Evolutionary conservation across 495 filamentous ascomycete genomes (phyloP), one percentile per base, ranked within the genome.

Genomic region (Penicillium flavigenum): DNA sequence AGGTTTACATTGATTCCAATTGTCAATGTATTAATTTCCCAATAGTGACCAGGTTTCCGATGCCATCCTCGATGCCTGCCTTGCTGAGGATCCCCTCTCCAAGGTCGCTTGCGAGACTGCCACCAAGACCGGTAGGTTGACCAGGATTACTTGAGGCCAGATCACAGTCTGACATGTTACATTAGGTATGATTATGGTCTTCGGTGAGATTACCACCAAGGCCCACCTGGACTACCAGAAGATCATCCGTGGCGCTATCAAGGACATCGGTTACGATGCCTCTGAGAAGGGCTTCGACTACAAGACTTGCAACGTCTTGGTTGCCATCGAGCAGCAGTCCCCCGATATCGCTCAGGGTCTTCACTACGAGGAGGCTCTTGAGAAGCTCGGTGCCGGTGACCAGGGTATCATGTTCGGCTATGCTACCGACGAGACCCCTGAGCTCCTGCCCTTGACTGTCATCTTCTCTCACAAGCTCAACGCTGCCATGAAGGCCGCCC

Each of bases 401-500:
- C 94, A 98, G 82, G 94, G 94, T 82, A 96, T 98, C 83, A 98
- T 98, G 94, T 98, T 98, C 78, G 94, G 94, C 64, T 98, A 98
- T 86, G 94, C 94, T 70, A 96, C 94, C 72, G 93, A 98, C 67
- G 94, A 98, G 84, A 98, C 94, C 69, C 94, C 94, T 59, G 93
- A 98, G 80, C 85, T 94, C 61, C 88, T 98, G 70, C 94, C 94
- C 60, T 80, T 98, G 69, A 97, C 94, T 62, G 80, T 97, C 64
- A 84, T 91, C 54, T 84, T 97, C 71, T 87, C 94, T 68, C 94
- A 98, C 84, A 91, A 90, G 84, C 87, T 98, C 60, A 98, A 98
- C 81, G 79, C 82, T 65, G 90, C 89, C 67, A 94, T 98, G 94
- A 88, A 85, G 62, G 82, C 83, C 64, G 91, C 93, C 63, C 88